phyloP scores from a whole-genome alignment of 2,329 filamentous ascomycete genomes.

The Meredithiella fracta region DNA sequence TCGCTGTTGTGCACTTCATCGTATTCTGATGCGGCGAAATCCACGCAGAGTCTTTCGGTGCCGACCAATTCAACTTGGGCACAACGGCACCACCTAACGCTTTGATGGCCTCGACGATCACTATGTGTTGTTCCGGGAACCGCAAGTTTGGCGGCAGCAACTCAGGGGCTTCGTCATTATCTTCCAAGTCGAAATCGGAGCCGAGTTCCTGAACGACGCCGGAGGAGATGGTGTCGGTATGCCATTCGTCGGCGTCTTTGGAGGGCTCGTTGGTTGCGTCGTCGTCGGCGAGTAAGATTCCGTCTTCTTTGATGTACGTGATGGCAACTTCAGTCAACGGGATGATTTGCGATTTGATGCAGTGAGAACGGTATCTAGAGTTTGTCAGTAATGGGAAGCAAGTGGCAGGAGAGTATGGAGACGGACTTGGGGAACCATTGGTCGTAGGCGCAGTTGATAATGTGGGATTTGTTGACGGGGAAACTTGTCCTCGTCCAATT shows the following conservation, averaged over 20 bases:
- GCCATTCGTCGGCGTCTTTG: conserved; percentile 39
- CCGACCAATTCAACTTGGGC: conserved; percentile 94
- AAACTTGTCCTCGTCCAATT: conserved; percentile 40
- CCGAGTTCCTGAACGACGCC: conserved; percentile 25
- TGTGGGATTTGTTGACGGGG: conserved; percentile 74
- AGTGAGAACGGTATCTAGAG: conserved; percentile 49
- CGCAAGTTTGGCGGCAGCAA: conserved; percentile 34
- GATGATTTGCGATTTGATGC: conserved; percentile 74
- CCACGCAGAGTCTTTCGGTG: conserved; percentile 90
- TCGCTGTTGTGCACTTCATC: conserved; percentile 73
- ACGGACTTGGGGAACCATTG: conserved; percentile 64
- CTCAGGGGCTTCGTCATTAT: conserved; percentile 27
- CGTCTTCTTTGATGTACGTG: conserved; percentile 77
- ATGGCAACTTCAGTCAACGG: conserved; percentile 61
- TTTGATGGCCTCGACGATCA: conserved; percentile 59
- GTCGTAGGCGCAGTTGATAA: conserved; percentile 88
- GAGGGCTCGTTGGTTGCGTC: conserved; percentile 24
- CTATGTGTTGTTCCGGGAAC: conserved; percentile 56
- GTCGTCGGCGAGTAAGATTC: conserved; percentile 71
- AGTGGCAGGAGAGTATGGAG: conserved; percentile 11
- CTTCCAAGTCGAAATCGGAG: conserved; percentile 25
- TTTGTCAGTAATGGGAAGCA: conserved; percentile 19
- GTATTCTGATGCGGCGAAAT: conserved; percentile 73
- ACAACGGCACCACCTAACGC: conserved; percentile 74
- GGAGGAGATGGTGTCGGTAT: conserved; percentile 18